These are phyloP conservation scores for Millerozyma miso DNA, from an alignment of 805 yeast genomes.

Conservation along the genomic window DNA sequence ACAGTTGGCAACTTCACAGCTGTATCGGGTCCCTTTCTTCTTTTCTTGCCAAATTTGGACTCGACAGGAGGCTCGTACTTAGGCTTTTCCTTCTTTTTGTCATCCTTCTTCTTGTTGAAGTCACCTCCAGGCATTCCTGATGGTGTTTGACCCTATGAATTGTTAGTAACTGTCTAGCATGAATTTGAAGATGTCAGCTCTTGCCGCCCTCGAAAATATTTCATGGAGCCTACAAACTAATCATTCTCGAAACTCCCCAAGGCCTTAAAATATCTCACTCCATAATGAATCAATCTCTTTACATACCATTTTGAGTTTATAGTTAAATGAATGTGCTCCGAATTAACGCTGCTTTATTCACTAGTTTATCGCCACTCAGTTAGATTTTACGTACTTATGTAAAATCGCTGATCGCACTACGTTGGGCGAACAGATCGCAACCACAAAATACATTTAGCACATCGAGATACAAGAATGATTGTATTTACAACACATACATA, in stretches of 20 bases:
- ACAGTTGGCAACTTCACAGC: slow-evolving; percentile 81
- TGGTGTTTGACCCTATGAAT: slow-evolving; percentile 48
- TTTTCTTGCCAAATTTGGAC: slow-evolving; percentile 87
- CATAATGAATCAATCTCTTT: too few species aligned
- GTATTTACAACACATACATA: background rate
- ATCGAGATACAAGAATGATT: background rate
- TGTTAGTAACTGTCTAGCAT: slow-evolving; percentile 5
- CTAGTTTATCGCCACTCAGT: background rate
- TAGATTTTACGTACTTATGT: background rate
- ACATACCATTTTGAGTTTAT: background rate
- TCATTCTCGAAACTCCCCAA: too few species aligned
- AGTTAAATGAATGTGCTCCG: background rate
- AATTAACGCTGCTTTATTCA: background rate
- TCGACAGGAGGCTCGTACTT: slow-evolving; percentile 98
- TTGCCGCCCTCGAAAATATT: too few species aligned
- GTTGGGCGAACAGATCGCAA: background rate
- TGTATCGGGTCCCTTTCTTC: slow-evolving; percentile 88
- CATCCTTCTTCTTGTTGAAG: slow-evolving; percentile 50
- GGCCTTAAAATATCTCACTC: too few species aligned
- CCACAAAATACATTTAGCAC: too few species aligned
- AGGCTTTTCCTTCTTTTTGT: slow-evolving; percentile 77
- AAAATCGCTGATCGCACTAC: background rate
- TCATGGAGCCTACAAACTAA: too few species aligned
- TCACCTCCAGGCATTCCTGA: slow-evolving; percentile 53
- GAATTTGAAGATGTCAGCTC: background rate